Conservation (phyloP, 1,139 yeast species). For the Kluyveromyces sp. region DNA sequence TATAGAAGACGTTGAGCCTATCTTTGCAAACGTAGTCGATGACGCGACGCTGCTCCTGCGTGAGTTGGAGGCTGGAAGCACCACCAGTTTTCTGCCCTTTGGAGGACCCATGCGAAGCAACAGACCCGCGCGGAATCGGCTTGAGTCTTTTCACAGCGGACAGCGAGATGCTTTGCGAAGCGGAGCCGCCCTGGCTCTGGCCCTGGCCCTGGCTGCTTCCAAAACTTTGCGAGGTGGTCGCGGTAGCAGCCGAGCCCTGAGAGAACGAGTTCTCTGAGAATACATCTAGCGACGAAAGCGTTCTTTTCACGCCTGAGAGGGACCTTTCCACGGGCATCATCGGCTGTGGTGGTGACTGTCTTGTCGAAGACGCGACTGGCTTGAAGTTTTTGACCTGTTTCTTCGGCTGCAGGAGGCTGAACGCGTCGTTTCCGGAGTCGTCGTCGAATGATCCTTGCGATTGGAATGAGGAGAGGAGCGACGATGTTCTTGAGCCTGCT, state of each 20-base stretch:
- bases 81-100: neutral
- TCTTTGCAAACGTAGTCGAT: conserved; percentile 43
- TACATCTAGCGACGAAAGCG: neutral
- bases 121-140: conserved; percentile 3
- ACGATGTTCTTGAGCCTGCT: neutral
- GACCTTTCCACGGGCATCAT: neutral
- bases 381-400: conserved; percentile 23
- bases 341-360: too few relatives aligned
- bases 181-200: too few relatives aligned
- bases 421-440: conserved; percentile 21
- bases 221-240: too few relatives aligned
- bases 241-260: too few relatives aligned
- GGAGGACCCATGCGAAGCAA: neutral
- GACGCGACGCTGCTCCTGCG: conserved; percentile 49
- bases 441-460: conserved; percentile 31
- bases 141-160: conserved; percentile 4
- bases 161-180: neutral
- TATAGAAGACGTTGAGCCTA: conserved; percentile 52
- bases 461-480: conserved; percentile 9
- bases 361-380: neutral
- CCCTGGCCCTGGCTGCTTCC: too few relatives aligned
- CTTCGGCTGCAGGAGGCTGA: conserved; percentile 13
- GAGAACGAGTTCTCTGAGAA: too few relatives aligned
- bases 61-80: conserved; percentile 15
- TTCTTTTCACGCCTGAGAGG: conserved; percentile 1